Evolutionary conservation across 2,329 filamentous ascomycete genomes (phyloP), one percentile per base, ranked within the genome.

Genomic region (Aureobasidium subglaciale): DNA sequence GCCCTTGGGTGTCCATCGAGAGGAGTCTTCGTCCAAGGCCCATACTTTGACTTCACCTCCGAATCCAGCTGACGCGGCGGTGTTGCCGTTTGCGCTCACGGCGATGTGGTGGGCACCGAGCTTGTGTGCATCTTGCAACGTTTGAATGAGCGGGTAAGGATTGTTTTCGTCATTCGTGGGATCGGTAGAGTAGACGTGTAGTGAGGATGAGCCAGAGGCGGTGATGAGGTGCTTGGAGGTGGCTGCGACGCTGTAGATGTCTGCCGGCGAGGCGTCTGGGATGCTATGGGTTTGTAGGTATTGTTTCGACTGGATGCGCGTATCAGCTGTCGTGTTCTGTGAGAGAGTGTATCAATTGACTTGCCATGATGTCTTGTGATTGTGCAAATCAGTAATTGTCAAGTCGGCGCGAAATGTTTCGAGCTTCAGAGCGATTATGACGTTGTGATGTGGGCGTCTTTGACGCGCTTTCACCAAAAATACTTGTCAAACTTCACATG

Each of bases 221-320:
- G 91, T 95, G 62, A 99, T 75, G 15, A 97, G 77, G 49, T 64
- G 68, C 62, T 67, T 63, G 5, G 65, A 64, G 56, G 64, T 69
- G 60, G 68, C 63, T 59, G 69, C 68, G 66, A 68, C 69, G 43
- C 64, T 65, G 62, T 65, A 67, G 60, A 70, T 67, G 59, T 70
- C 64, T 27, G 63, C 65, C 8, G 64, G 64, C 53, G 68, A 65
- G 40, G 67, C 66, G 76, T 90, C 82, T 69, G 95, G 88, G 70
- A 96, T 83, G 40, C 90, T 92, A 71, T 96, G 89, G 63, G 87
- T 87, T 66, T 92, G 95, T 60, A 99, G 82, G 71, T 96, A 99
- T 85, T 97, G 93, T 77, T 97, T 97, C 56, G 93, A 99, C 93
- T 96, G 57, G 45, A 35, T 24, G 27, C 35, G 25, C 13, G 24